These are phyloP conservation scores for Ascochyta rabiei DNA, from an alignment of 2,329 filamentous ascomycete species.

Conservation along the genomic window DNA sequence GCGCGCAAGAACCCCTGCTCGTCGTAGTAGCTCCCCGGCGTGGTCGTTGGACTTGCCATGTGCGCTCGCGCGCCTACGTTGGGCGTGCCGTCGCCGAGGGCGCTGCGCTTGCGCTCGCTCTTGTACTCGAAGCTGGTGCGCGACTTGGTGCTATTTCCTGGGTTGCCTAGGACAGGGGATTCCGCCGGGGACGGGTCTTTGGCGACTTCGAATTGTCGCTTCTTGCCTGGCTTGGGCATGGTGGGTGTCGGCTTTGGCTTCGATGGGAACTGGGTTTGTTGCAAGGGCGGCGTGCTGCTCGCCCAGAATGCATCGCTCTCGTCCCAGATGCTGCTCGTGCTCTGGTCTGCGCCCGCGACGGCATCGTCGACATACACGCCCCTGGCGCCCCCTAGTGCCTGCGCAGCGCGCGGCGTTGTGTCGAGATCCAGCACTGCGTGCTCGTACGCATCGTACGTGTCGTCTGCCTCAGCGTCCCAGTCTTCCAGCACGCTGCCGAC, in stretches of 20 bases:
- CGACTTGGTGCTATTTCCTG: background rate
- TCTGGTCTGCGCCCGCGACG: background rate
- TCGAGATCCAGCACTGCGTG: conserved; percentile 3
- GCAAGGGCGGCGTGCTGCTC: background rate
- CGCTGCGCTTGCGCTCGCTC: conserved; percentile 24
- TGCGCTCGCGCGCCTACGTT: conserved; percentile 31
- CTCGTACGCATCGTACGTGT: conserved; percentile 7
- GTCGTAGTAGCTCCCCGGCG: conserved; percentile 45
- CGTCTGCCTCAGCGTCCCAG: conserved; percentile 28
- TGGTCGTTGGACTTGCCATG: conserved; percentile 23
- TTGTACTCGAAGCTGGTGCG: background rate
- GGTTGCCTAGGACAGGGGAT: background rate
- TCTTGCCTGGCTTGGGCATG: background rate
- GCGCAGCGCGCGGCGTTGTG: conserved; percentile 3
- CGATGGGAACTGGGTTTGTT: background rate
- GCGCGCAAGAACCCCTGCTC: conserved; percentile 37
- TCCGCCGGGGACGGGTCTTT: background rate
- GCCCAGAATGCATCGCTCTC: conserved; percentile 16
- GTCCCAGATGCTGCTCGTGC: conserved; percentile 8
- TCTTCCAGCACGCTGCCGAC: conserved; percentile 31
- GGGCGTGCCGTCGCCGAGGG: conserved; percentile 26
- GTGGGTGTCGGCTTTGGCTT: background rate
- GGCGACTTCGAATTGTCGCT: background rate
- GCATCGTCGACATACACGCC: background rate
- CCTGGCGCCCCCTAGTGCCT: background rate